Base-by-base conservation (phyloP, 2,329 filamentous ascomycete genomes). In the Phoma sp. region DNA sequence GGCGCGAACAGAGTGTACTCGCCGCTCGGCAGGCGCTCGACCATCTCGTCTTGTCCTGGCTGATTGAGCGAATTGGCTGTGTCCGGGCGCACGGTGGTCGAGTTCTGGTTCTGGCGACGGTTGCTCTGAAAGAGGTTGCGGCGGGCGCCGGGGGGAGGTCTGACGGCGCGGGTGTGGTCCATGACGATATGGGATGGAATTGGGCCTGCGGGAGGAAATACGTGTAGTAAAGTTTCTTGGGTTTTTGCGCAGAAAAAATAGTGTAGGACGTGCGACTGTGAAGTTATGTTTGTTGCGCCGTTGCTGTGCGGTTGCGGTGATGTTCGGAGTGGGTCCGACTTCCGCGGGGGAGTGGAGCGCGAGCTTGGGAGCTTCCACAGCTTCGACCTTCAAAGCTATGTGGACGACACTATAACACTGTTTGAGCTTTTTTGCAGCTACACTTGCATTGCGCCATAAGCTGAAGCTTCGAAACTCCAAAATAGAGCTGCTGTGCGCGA, bases 21-120 rank as follows among this genome's bases (percentile, higher is more conserved):
- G 1, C 81, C 81, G 47, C 78, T 75, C 24, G 77, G 75, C 54
- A 82, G 78, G 9, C 78, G 75, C 38, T 78, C 78, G 23, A 83
- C 79, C 24, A 83, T 79, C 40, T 83, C 81, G 24, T 69, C 62
- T 25, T 68, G 62, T n/a, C 58, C 37, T 0, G 64, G 57, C 13
- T 62, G 62, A 33, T 57, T 59, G 46, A 66, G 64, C 33, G 64
- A 61, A 5, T 51, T 57, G 3, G 61, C 59, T 25, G 49, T 58
- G 35, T 68, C 65, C 10, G 65, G 62, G 13, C 65, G 65, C 9
- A 68, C 53, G 5, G 52, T 30, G 2, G 53, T 57, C 13, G 63
- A 18, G 18, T 18, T 29, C 6, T 6, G 56, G 44, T 67, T 66
- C 23, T 66, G 64, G 36, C 66, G 62, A 9, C 69, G 64, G 9